Evolutionary conservation across 495 filamentous ascomycete species (phyloP).

Genomic region (Hyaloscypha hepaticicola): DNA sequence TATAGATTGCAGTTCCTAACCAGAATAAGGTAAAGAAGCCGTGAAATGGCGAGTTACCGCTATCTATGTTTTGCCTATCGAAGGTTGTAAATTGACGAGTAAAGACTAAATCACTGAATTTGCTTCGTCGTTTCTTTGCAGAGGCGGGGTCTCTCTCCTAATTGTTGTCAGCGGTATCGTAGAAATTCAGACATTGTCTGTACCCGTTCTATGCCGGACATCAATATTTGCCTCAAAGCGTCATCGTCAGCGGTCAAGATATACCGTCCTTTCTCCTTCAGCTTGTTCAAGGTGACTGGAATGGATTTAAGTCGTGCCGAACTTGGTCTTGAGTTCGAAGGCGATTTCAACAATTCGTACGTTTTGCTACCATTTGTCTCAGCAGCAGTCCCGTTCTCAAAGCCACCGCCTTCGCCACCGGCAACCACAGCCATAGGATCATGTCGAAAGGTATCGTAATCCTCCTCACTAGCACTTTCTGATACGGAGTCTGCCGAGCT

Average conservation of each 20-base stretch:
- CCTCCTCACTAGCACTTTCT: constrained; percentile 34
- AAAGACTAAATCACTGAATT: constrained; percentile 66
- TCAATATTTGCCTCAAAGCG: constrained; percentile 52
- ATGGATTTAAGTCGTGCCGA: constrained; percentile 37
- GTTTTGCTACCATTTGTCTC: constrained; percentile 12
- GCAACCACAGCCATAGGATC: constrained; percentile 27
- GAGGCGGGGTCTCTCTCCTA: constrained; percentile 26
- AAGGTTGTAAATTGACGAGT: constrained; percentile 68
- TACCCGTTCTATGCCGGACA: constrained; percentile 42
- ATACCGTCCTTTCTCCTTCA: constrained; percentile 46
- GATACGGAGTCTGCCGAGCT: constrained; percentile 17
- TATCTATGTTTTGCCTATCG: constrained; percentile 61
- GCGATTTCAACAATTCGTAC: constrained; percentile 15
- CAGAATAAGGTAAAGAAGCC: constrained; percentile 80
- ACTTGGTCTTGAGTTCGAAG: constrained; percentile 12
- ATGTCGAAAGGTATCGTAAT: constrained; percentile 35
- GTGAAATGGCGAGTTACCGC: constrained; percentile 60
- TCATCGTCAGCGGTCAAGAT: constrained; percentile 57
- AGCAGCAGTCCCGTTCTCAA: background rate
- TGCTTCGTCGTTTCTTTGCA: constrained; percentile 40
- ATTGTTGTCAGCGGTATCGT: background rate
- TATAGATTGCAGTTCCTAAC: constrained; percentile 60
- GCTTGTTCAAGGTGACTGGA: constrained; percentile 47
- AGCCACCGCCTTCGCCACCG: constrained; percentile 27
- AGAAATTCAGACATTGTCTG: background rate